phyloP scores from a whole-genome alignment of 106 monocot genomes.

The Dactylorhiza incarnata region DNA sequence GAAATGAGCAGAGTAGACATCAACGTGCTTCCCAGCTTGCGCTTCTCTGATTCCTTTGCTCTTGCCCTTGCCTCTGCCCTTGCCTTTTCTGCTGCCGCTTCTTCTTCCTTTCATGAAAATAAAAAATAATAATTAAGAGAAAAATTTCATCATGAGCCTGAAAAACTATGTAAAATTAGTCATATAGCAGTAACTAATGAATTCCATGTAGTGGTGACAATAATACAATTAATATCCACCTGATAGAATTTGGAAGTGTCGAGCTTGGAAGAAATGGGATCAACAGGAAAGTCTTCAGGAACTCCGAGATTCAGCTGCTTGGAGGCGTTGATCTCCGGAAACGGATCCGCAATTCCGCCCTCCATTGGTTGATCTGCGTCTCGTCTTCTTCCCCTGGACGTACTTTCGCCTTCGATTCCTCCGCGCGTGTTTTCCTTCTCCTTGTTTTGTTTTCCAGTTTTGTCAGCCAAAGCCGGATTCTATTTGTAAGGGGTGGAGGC shows the following conservation, averaged over 20 bases:
- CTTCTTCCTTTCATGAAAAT: not conserved
- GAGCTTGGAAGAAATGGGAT: slow-evolving; percentile 4
- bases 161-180: no score
- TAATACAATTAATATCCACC: not conserved
- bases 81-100: not conserved
- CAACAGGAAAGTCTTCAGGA: slow-evolving; percentile 11
- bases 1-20: not conserved
- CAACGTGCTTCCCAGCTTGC: not conserved
- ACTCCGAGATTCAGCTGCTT: slow-evolving; percentile 10
- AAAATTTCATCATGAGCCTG: no score
- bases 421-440: no score
- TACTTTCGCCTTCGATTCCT: no score
- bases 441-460: no score
- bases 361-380: not conserved
- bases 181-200: not conserved
- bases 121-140: not conserved
- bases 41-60: not conserved
- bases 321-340: slow-evolving; percentile 8
- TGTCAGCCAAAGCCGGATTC: no score
- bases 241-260: not conserved
- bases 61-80: not conserved
- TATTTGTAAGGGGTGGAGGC: no score
- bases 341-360: not conserved
- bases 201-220: no score
- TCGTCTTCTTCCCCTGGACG: no score